Percentiles rank a stretch among this genome's conserved stretches.
phyloP scores from a whole-genome alignment of 2,329 filamentous ascomycete genomes.

The Colletotrichum sp. region DNA sequence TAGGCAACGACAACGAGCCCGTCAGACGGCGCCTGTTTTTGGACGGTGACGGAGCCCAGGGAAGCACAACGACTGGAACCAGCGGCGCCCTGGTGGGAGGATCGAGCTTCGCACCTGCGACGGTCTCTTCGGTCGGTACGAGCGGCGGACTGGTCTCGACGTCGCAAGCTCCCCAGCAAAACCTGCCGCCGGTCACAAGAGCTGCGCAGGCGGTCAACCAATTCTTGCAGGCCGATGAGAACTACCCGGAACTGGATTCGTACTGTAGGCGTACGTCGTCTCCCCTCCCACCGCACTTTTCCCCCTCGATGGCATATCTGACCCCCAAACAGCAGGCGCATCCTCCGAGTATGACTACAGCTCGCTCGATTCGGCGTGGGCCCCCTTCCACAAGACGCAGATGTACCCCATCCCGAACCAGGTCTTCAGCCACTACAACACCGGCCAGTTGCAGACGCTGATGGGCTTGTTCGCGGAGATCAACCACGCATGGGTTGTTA shows the following conservation, averaged over 20 bases:
- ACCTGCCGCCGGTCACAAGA: constrained; percentile 73
- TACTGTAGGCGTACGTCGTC: constrained; percentile 81
- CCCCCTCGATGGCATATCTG: constrained; percentile 22
- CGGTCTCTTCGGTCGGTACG: constrained; percentile 29
- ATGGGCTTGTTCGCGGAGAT: constrained; percentile 97
- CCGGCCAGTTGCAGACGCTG: constrained; percentile 83
- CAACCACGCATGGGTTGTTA: constrained; percentile 93
- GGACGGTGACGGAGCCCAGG: constrained; percentile 23
- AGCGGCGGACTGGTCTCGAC: constrained; percentile 34
- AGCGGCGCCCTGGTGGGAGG: constrained; percentile 5
- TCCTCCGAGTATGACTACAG: constrained; percentile 92
- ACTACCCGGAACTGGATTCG: constrained; percentile 87
- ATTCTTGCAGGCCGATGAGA: constrained; percentile 75
- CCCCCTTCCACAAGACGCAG: constrained; percentile 86
- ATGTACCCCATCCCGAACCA: constrained; percentile 90
- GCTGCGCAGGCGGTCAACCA: constrained; percentile 85
- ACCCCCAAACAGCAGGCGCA: constrained; percentile 72
- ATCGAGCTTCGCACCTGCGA: constrained; percentile 21
- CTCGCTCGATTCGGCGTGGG: constrained; percentile 71
- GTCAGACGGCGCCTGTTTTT: constrained; percentile 59
- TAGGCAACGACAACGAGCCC: constrained; percentile 40
- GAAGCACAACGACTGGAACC: background rate
- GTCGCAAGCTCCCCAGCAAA: constrained; percentile 50
- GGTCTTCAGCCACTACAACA: constrained; percentile 92
- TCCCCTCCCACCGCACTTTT: fast-evolving